Percentiles rank a stretch among this genome's conserved stretches.
These are phyloP conservation scores for Penicillium samsonianum DNA, from an alignment of 495 filamentous ascomycete species.

Conservation along the genomic window DNA sequence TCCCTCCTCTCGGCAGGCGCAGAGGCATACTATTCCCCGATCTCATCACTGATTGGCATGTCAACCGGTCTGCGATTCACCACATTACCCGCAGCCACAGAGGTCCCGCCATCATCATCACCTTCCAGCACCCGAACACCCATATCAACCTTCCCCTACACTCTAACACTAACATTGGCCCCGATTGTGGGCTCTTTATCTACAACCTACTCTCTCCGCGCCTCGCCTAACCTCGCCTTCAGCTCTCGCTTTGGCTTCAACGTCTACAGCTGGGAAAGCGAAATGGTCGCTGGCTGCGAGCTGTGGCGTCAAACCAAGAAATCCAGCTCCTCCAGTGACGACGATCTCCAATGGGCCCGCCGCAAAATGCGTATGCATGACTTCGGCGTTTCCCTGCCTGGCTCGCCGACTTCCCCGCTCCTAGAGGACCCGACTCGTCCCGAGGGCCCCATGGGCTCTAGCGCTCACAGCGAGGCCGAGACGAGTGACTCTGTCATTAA, in stretches of 20 bases:
- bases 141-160: conserved; percentile 72
- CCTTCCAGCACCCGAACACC: conserved; percentile 29
- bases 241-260: conserved; percentile 95
- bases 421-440: conserved; percentile 26
- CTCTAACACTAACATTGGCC: conserved; percentile 86
- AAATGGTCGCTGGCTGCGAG: conserved; percentile 85
- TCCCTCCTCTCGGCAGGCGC: conserved; percentile 76
- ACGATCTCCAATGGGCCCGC: conserved; percentile 48
- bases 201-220: conserved; percentile 85
- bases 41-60: conserved; percentile 88
- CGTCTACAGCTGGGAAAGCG: conserved; percentile 96
- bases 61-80: conserved; percentile 82
- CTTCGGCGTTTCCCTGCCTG: conserved; percentile 28
- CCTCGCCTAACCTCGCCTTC: conserved; percentile 75
- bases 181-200: conserved; percentile 91
- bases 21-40: conserved; percentile 89
- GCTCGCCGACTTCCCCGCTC: conserved; percentile 26
- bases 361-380: conserved; percentile 42
- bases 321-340: conserved; percentile 32
- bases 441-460: conserved; percentile 17
- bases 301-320: conserved; percentile 69
- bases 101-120: conserved; percentile 38
- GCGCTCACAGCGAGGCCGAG: conserved; percentile 50
- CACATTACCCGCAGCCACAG: conserved; percentile 82
- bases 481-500: conserved; percentile 86